Evolutionary conservation across 805 yeast species (phyloP), one percentile per base, ranked within the genome.

Genomic region (Sugiyamaella floridensis): DNA sequence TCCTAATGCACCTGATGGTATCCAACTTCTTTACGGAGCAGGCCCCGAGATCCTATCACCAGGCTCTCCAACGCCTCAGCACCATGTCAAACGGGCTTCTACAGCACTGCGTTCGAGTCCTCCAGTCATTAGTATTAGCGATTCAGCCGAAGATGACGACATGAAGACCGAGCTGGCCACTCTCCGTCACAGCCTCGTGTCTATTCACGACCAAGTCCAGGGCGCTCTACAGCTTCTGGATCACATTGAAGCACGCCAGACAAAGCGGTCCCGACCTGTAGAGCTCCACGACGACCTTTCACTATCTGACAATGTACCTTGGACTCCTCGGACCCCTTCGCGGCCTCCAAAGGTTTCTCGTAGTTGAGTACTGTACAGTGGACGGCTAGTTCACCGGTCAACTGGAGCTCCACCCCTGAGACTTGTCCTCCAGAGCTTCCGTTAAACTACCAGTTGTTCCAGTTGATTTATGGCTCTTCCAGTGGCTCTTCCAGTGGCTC

Each of bases 161-260:
- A 55, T 85, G 90, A 68, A 89, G 92, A 51, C 77, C 76, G 62
- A 93, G 71, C 66, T 89, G 95, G 43, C 97, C 96, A 12, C 95
- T 92, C 59, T 87, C 89, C 49, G 88, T 79, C 65, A 93, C 76
- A 55, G 89, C 83, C 72, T 92, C 92, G 71, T 93, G 99, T 61
- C 97, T 82, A 50, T 81, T 85, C 1, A 82, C 79, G n/a, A 96
- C 95, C 52, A 93, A 32, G 37, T 32, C 12, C 37, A 32, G n/a
- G 37, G 37, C 2, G 37, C 37, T 14, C 37, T 32, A 10, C 12
- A 32, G n/a, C n/a, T 32, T 14, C 37, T 32, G 4, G 37, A 32
- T 14, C 37, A 32, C 12, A 10, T 32, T 10, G 37, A 32, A 8
- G n/a, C 2, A 14, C 37, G 37, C 37, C 37, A 32, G 4, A 10